These are phyloP conservation scores for Cornus suecica DNA, from an alignment of 148 eudicot genomes.

Conservation along the genomic window DNA sequence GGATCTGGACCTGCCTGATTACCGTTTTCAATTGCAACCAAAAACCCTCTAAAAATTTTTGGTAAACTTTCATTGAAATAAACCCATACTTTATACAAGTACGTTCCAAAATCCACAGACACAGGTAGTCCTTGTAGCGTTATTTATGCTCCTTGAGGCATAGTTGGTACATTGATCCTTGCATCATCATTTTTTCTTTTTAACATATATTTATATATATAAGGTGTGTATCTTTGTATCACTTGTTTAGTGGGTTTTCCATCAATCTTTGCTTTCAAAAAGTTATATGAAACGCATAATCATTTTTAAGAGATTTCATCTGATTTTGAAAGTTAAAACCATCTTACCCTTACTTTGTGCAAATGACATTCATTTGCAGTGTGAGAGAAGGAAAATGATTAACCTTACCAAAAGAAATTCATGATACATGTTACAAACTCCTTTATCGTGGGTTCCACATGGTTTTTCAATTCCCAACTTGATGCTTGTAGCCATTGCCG, in stretches of 20 bases:
- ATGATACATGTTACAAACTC: too few relatives aligned
- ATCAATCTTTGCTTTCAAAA: background rate
- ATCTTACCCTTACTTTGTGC: background rate
- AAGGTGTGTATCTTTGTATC: background rate
- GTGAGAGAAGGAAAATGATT: background rate
- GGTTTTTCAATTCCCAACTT: too few relatives aligned
- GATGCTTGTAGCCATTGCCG: too few relatives aligned
- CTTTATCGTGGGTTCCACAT: too few relatives aligned
- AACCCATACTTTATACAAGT: background rate
- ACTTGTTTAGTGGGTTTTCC: background rate
- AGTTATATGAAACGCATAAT: background rate
- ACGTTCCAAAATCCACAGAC: background rate
- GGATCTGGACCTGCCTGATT: background rate
- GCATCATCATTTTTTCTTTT: too few relatives aligned
- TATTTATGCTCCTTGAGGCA: too few relatives aligned
- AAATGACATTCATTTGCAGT: background rate
- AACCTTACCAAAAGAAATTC: background rate
- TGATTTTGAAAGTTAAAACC: background rate
- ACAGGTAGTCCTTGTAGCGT: too few relatives aligned
- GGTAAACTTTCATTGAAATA: background rate
- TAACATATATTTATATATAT: too few relatives aligned
- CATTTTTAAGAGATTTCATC: too few relatives aligned
- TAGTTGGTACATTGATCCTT: too few relatives aligned
- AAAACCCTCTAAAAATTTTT: background rate
- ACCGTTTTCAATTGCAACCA: background rate